phyloP scores from a whole-genome alignment of 768 basidiomycete species.

The Kwoniella bestiolae region DNA sequence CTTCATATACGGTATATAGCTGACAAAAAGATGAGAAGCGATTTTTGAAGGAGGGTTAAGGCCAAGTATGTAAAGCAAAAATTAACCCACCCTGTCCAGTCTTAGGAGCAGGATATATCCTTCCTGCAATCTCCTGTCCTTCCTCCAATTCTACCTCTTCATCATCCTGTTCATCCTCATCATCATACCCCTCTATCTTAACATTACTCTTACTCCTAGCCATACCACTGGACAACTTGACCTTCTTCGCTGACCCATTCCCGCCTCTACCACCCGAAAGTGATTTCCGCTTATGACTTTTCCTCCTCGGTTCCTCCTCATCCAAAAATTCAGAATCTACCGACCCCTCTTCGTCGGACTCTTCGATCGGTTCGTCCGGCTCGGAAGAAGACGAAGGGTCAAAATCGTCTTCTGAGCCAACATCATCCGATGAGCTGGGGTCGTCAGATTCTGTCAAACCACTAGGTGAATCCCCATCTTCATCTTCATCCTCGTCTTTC shows the following conservation, averaged over 20 bases:
- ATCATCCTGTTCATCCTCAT: conserved; percentile 35
- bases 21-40: too few species aligned
- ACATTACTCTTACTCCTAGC: conserved; percentile 11
- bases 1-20: too few species aligned
- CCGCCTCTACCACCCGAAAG: conserved; percentile 10
- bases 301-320: conserved; percentile 29
- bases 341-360: conserved; percentile 28
- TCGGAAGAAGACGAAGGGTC: conserved; percentile 38
- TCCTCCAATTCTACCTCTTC: conserved; percentile 53
- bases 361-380: conserved; percentile 28
- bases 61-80: neutral
- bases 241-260: conserved; percentile 18
- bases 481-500: conserved; percentile 55
- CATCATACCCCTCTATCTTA: conserved; percentile 28
- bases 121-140: conserved; percentile 61
- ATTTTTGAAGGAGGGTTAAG: too few species aligned
- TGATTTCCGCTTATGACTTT: conserved; percentile 22
- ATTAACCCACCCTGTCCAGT: conserved; percentile 71
- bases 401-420: conserved; percentile 38
- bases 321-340: conserved; percentile 37
- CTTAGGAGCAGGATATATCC: conserved; percentile 78
- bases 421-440: conserved; percentile 29
- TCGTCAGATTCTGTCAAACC: conserved; percentile 35
- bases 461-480: conserved; percentile 55
- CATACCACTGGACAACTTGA: conserved; percentile 2